phyloP scores from a whole-genome alignment of 148 eudicot species.

The Silene conica region DNA sequence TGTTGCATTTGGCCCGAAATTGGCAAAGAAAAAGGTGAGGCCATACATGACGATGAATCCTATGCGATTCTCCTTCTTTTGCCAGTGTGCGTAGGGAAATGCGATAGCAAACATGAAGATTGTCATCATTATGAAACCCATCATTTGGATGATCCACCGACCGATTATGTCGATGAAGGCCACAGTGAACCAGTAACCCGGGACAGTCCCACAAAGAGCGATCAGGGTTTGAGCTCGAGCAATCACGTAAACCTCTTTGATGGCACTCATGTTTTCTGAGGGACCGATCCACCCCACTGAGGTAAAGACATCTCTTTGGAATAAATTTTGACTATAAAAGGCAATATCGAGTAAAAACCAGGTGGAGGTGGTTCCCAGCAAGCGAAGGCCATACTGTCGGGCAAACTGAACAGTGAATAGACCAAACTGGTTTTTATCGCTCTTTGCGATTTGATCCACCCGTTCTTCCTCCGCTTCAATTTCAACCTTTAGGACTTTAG shows the following conservation, averaged over 20 bases:
- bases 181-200: constrained; percentile 68
- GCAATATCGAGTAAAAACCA: constrained; percentile 79
- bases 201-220: constrained; percentile 63
- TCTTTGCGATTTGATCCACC: constrained; percentile 1
- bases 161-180: constrained; percentile 53
- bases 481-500: constrained; percentile 28
- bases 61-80: constrained; percentile 23
- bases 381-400: constrained; percentile 10
- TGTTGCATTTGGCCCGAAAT: constrained; percentile 64
- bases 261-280: constrained; percentile 51
- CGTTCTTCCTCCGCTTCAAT: constrained; percentile 6
- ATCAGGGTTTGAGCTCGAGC: constrained; percentile 60
- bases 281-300: constrained; percentile 57
- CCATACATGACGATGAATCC: constrained; percentile 55
- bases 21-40: constrained; percentile 55
- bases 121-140: constrained; percentile 69
- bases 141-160: constrained; percentile 42
- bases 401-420: constrained; percentile 14
- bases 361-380: constrained; percentile 29
- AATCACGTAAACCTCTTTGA: constrained; percentile 43
- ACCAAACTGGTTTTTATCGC: constrained; percentile 1
- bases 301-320: constrained; percentile 57
- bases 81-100: constrained; percentile 53
- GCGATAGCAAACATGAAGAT: constrained; percentile 74
- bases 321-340: constrained; percentile 63